Evolutionary conservation across 495 filamentous ascomycete genomes (phyloP).

Genomic region (Lasiosphaeria miniovina): DNA sequence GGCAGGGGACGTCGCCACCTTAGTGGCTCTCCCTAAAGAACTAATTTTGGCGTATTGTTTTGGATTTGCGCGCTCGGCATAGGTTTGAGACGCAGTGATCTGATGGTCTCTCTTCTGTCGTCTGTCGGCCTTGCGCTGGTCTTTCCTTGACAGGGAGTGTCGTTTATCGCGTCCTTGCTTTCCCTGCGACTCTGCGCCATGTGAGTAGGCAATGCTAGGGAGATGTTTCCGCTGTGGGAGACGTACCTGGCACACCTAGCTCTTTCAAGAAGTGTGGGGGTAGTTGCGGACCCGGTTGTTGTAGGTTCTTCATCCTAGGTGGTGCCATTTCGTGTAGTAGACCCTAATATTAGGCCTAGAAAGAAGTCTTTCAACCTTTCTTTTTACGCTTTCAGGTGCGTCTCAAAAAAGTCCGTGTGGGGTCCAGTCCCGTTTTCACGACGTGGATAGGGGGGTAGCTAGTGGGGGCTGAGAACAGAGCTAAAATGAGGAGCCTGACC

Average conservation of each 20-base stretch:
- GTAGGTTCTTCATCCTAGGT: conserved; percentile 5
- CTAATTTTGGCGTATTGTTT: neutral
- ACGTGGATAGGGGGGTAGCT: too few species aligned
- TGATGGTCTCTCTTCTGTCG: conserved; percentile 37
- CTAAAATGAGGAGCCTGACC: neutral
- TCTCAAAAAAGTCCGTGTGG: too few species aligned
- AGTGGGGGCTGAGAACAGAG: neutral
- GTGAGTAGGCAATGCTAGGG: neutral
- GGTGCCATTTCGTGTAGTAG: conserved; percentile 16
- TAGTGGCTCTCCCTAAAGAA: neutral
- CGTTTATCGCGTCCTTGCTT: conserved; percentile 3
- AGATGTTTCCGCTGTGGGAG: neutral
- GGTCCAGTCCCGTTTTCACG: too few species aligned
- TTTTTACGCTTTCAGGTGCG: too few species aligned
- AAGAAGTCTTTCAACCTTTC: conserved; percentile 14
- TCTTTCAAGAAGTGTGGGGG: conserved; percentile 29
- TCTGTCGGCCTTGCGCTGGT: conserved; percentile 49
- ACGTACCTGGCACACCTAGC: conserved; percentile 22
- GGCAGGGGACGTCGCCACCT: neutral
- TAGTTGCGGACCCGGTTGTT: conserved; percentile 20
- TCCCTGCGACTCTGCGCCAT: conserved; percentile 8
- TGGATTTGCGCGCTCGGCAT: conserved; percentile 11
- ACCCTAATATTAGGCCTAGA: neutral
- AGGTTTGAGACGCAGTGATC: conserved; percentile 10
- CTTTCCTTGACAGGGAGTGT: conserved; percentile 37